phyloP scores from a whole-genome alignment of 208 protist species.

The Leishmania amazonensis region DNA sequence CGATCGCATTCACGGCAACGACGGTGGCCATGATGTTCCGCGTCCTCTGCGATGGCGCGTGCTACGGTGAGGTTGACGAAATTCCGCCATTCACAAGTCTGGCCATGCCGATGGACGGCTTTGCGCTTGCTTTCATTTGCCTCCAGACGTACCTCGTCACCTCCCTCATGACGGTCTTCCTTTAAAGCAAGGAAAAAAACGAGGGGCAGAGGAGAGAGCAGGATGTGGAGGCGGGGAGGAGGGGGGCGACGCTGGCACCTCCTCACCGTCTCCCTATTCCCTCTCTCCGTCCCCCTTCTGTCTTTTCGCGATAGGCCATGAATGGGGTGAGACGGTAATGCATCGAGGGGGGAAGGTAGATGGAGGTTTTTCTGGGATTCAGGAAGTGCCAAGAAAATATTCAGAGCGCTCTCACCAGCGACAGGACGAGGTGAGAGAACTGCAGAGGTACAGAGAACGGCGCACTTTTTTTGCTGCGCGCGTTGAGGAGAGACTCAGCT shows the following conservation, averaged over 20 bases:
- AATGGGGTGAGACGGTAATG: background rate
- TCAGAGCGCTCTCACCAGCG: background rate
- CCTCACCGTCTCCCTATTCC: background rate
- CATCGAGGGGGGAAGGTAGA: background rate
- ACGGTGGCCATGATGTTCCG: slow-evolving; percentile 36
- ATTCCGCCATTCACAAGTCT: slow-evolving; percentile 44
- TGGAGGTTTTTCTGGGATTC: background rate
- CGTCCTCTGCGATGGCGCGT: slow-evolving; percentile 35
- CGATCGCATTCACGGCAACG: slow-evolving; percentile 30
- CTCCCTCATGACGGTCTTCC: slow-evolving; percentile 40
- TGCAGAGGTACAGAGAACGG: background rate
- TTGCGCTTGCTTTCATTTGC: slow-evolving; percentile 40
- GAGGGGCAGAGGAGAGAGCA: background rate
- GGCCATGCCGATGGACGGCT: slow-evolving; percentile 45
- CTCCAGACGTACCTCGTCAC: slow-evolving; percentile 30
- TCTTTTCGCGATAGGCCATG: background rate
- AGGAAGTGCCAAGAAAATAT: background rate
- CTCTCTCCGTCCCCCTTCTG: background rate
- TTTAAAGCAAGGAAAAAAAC: slow-evolving; percentile 11
- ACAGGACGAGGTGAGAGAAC: background rate
- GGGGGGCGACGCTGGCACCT: background rate
- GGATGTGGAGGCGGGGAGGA: background rate
- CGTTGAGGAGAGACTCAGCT: background rate
- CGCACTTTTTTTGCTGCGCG: background rate
- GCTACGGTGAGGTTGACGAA: slow-evolving; percentile 32